phyloP scores from a whole-genome alignment of 176 grass and related monocot species.

The Panicum miliaceum region DNA sequence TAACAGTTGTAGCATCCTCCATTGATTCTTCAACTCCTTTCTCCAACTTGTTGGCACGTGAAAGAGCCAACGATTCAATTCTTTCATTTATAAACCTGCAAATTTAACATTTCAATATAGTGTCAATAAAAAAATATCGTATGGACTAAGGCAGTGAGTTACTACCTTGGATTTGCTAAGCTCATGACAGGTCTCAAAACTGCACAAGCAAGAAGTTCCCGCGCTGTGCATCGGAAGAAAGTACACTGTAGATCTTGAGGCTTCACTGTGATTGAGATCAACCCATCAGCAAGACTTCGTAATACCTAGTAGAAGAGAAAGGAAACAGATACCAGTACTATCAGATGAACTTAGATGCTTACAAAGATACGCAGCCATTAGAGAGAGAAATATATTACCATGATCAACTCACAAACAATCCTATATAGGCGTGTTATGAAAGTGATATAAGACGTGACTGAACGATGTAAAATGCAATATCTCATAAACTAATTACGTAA shows the following conservation, averaged over 20 bases:
- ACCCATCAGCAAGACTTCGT: constrained; percentile 69
- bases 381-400: constrained; percentile 7
- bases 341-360: constrained; percentile 28
- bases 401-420: constrained; percentile 29
- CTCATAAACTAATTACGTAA: constrained; percentile 20
- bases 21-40: constrained; percentile 57
- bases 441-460: not conserved
- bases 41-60: constrained; percentile 59
- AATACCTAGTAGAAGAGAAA: constrained; percentile 73
- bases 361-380: constrained; percentile 8
- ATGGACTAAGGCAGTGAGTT: constrained; percentile 23
- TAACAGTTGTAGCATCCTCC: constrained; percentile 52
- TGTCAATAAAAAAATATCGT: constrained; percentile 18
- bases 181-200: constrained; percentile 90
- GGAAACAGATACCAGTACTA: constrained; percentile 17
- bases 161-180: constrained; percentile 91
- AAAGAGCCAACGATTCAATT: constrained; percentile 82
- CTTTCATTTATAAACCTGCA: constrained; percentile 99
- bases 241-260: constrained; percentile 83
- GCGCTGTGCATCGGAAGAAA: constrained; percentile 75
- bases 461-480: not conserved
- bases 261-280: constrained; percentile 71
- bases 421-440: not conserved
- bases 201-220: constrained; percentile 91
- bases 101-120: constrained; percentile 45